phyloP scores from a whole-genome alignment of 1,139 yeast species.

The Candida neerlandica region DNA sequence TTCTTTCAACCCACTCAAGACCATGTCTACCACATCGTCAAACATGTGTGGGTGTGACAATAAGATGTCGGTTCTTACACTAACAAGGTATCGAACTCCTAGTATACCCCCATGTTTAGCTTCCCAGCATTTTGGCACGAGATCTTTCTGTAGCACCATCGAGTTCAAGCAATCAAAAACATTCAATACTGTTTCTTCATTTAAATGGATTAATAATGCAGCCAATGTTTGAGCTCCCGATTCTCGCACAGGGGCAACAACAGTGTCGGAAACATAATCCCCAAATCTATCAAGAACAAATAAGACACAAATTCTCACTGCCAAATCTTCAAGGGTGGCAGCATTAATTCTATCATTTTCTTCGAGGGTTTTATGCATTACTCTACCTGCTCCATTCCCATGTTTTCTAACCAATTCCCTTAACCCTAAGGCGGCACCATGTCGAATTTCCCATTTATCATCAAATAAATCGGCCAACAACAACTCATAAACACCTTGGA shows the following conservation, averaged over 20 bases:
- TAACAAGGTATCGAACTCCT: constrained; percentile 88
- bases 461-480: constrained; percentile 78
- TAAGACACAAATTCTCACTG: constrained; percentile 81
- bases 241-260: constrained; percentile 97
- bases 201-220: constrained; percentile 75
- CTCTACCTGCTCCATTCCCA: constrained; percentile 85
- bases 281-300: constrained; percentile 96
- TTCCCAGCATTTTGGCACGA: constrained; percentile 73
- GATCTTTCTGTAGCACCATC: constrained; percentile 68
- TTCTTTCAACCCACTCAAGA: constrained; percentile 80
- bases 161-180: constrained; percentile 69
- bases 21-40: constrained; percentile 79
- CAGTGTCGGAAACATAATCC: constrained; percentile 96
- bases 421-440: constrained; percentile 92
- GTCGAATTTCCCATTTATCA: constrained; percentile 93
- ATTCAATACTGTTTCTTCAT: constrained; percentile 52
- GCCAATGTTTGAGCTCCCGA: constrained; percentile 95
- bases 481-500: constrained; percentile 94
- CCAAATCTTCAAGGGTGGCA: constrained; percentile 81
- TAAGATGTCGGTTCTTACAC: constrained; percentile 81
- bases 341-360: constrained; percentile 71
- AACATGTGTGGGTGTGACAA: constrained; percentile 59
- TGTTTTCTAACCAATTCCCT: constrained; percentile 85
- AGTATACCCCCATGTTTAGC: constrained; percentile 98
- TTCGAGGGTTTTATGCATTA: constrained; percentile 57